Conservation (phyloP, 768 basidiomycete species). For the Suillus fuscotomentosus region DNA sequence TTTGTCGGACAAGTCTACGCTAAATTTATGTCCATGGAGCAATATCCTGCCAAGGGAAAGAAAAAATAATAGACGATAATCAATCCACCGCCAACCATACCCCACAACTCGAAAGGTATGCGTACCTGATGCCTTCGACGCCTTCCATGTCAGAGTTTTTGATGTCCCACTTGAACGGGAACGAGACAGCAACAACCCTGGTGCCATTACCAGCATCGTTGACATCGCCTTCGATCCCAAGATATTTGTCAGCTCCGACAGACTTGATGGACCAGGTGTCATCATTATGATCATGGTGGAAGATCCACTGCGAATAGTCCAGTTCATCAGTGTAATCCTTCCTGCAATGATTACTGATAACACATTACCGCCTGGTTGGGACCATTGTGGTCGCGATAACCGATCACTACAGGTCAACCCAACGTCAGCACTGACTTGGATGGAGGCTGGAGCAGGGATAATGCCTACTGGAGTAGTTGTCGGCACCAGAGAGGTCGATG, state of each 20-base stretch:
- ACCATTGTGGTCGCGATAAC: constrained; percentile 41
- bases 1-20: constrained; percentile 46
- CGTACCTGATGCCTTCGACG: constrained; percentile 13
- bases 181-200: constrained; percentile 34
- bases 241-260: constrained; percentile 37
- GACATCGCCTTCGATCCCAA: constrained; percentile 32
- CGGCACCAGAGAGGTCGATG: constrained; percentile 54
- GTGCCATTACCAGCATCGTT: constrained; percentile 34
- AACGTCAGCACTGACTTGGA: not conserved
- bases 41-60: constrained; percentile 36
- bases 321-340: not conserved
- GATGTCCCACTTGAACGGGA: constrained; percentile 48
- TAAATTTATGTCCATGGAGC: constrained; percentile 40
- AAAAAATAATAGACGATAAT: no score
- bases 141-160: constrained; percentile 41
- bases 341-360: not conserved
- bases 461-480: constrained; percentile 44
- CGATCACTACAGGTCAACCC: constrained; percentile 40
- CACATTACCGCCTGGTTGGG: constrained; percentile 47
- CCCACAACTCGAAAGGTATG: no score
- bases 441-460: not conserved
- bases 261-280: constrained; percentile 44
- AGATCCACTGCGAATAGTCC: constrained; percentile 41
- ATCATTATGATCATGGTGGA: constrained; percentile 35
- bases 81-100: no score